Evolutionary conservation across 23 red algal species (phyloP).

Genomic region (Cyanidium caldarium): DNA sequence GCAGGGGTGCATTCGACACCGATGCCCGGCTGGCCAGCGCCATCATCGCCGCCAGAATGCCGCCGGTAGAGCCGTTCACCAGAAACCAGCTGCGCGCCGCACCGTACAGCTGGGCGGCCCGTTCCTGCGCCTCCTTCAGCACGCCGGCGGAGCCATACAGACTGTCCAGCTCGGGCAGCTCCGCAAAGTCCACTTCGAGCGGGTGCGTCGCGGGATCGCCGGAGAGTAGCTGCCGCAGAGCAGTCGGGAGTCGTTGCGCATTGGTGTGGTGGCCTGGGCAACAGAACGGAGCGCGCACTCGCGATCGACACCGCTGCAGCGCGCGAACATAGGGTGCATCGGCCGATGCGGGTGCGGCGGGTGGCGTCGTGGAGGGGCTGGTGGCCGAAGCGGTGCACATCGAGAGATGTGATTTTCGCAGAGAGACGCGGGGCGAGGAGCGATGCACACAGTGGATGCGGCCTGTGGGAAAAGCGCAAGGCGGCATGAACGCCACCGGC

Average conservation of each 20-base stretch:
- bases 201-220: not conserved
- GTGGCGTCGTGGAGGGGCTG: too few species aligned
- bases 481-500: too few species aligned
- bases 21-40: constrained; percentile 15
- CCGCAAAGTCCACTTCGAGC: constrained; percentile 47
- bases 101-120: constrained; percentile 34
- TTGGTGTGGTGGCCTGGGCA: constrained; percentile 65
- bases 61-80: constrained; percentile 72
- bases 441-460: too few species aligned
- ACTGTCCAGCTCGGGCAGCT: constrained; percentile 74
- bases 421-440: too few species aligned
- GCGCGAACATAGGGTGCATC: not conserved
- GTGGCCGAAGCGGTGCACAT: too few species aligned
- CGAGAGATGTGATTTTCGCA: too few species aligned
- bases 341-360: too few species aligned
- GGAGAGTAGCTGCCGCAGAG: not conserved
- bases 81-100: constrained; percentile 47
- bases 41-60: constrained; percentile 58
- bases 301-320: not conserved
- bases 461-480: too few species aligned
- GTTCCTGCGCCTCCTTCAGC: constrained; percentile 34
- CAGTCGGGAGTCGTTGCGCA: constrained; percentile 8
- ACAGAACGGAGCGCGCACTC: constrained; percentile 56
- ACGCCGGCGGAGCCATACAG: constrained; percentile 48
- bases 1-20: too few species aligned